phyloP scores from a whole-genome alignment of 306 rosid species.

The Luffa acutangula region DNA sequence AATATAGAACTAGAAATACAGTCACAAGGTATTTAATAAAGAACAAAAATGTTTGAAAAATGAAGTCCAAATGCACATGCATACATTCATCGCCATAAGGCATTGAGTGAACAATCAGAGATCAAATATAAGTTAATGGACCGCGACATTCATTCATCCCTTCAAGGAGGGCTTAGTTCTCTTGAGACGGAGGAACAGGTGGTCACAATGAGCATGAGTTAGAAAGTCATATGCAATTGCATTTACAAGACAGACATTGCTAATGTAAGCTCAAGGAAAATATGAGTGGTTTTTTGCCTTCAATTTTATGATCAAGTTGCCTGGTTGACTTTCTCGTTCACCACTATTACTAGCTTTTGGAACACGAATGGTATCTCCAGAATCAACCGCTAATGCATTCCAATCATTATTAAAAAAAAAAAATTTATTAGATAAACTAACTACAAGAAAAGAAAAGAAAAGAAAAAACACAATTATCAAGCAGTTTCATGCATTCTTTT shows the following conservation, averaged over 20 bases:
- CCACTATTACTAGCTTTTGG: constrained; percentile 86
- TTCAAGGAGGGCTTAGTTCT: background rate
- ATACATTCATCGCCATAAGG: background rate
- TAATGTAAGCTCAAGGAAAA: background rate
- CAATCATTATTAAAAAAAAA: background rate
- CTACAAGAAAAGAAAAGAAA: background rate
- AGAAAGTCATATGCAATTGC: background rate
- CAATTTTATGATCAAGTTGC: constrained; percentile 66
- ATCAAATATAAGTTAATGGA: background rate
- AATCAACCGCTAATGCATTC: constrained; percentile 61
- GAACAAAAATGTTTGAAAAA: background rate
- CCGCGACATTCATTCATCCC: background rate
- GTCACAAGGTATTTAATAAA: background rate
- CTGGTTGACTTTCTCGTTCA: constrained; percentile 54
- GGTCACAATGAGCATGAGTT: background rate
- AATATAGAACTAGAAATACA: background rate
- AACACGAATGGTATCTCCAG: constrained; percentile 88
- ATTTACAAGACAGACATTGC: background rate
- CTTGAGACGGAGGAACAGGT: background rate
- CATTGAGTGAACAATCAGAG: background rate
- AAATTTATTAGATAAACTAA: background rate
- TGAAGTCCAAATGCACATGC: background rate
- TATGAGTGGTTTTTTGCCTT: constrained; percentile 30
- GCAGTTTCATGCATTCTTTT: background rate
- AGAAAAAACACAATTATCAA: background rate